Evolutionary conservation across 192 early-diverging fungal genomes (phyloP).

Genomic region (Coemansia sp.): DNA sequence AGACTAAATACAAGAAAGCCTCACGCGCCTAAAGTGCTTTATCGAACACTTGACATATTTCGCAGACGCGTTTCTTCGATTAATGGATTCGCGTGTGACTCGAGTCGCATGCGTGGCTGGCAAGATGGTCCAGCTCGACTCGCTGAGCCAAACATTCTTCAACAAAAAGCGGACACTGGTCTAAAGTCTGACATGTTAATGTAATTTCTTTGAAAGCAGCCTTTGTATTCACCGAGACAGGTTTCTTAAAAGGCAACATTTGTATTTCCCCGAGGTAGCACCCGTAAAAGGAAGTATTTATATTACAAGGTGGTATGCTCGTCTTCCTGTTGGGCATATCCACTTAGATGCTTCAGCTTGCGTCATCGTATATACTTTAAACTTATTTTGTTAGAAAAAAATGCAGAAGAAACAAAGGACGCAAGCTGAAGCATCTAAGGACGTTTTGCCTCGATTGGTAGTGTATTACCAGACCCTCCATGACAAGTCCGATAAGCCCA

Average conservation of each 20-base stretch:
- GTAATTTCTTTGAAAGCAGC: no score
- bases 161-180: background rate
- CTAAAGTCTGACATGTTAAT: background rate
- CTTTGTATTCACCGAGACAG: no score
- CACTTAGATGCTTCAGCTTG: no score
- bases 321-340: no score
- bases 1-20: background rate
- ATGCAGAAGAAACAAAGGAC: no score
- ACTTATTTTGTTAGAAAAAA: no score
- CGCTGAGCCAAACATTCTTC: background rate
- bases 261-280: no score
- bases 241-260: no score
- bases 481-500: conserved; percentile 5
- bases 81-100: conserved; percentile 6
- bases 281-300: no score
- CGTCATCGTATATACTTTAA: no score
- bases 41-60: background rate
- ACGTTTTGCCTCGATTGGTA: conserved; percentile 10
- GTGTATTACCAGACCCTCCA: conserved; percentile 14
- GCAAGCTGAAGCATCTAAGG: background rate
- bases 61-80: background rate
- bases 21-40: background rate
- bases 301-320: no score
- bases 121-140: background rate
- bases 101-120: background rate